These are phyloP conservation scores for Fonsecaea nubica DNA, from an alignment of 2,329 filamentous ascomycete genomes.

Conservation along the genomic window DNA sequence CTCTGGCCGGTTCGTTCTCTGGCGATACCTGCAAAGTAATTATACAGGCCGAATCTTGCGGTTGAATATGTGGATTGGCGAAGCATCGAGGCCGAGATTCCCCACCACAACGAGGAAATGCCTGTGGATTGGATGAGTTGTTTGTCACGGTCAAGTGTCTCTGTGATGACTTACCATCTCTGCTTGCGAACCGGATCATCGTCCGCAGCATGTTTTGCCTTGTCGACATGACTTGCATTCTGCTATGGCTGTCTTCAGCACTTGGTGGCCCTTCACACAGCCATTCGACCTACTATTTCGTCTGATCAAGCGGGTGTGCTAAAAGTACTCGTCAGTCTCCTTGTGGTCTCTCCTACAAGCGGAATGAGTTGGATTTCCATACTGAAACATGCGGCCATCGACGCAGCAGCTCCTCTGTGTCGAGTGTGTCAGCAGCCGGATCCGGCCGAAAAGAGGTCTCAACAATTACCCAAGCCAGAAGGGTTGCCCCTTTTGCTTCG, in stretches of 20 bases:
- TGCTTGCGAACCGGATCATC: slow-evolving; percentile 28
- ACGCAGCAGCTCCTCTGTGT: slow-evolving; percentile 30
- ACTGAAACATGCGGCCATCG: slow-evolving; percentile 35
- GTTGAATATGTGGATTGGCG: slow-evolving; percentile 35
- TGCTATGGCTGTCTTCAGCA: slow-evolving; percentile 15
- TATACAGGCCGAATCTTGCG: slow-evolving; percentile 32
- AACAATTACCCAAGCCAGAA: slow-evolving; percentile 33
- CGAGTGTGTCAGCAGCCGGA: slow-evolving; percentile 13
- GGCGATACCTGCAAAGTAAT: slow-evolving; percentile 26
- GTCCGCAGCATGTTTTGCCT: slow-evolving; percentile 34
- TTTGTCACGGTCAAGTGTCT: not conserved
- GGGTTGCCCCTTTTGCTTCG: slow-evolving; percentile 30
- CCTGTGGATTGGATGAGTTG: slow-evolving; percentile 16
- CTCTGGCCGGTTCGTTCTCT: slow-evolving; percentile 22
- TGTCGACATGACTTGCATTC: slow-evolving; percentile 33
- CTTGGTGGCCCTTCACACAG: not conserved
- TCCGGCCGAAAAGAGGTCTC: not conserved
- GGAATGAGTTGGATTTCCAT: slow-evolving; percentile 1
- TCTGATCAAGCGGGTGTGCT: slow-evolving; percentile 35
- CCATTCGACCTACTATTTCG: slow-evolving; percentile 30
- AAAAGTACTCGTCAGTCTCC: slow-evolving; percentile 7
- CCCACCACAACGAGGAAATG: slow-evolving; percentile 32
- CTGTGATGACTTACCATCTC: slow-evolving; percentile 27
- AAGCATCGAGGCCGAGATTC: slow-evolving; percentile 34
- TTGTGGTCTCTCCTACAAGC: not conserved